Conservation (phyloP, 2,329 filamentous ascomycete species). For the Neopestalotiopsis rosae region DNA sequence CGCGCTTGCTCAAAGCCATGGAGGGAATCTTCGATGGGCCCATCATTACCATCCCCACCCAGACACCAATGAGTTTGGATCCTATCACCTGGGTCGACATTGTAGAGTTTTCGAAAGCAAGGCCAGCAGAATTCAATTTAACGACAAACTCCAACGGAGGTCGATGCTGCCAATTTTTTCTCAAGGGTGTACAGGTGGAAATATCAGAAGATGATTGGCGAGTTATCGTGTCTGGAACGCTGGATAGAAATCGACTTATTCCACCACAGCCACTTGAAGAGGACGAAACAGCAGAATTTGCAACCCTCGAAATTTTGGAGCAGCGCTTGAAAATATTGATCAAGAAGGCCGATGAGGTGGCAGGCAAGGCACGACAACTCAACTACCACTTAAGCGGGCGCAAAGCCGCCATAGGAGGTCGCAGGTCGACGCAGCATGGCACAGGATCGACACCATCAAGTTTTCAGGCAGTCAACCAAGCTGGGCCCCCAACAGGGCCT, state of each 20-base stretch:
- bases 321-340: conserved; percentile 78
- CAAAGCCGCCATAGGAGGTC: conserved; percentile 72
- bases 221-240: conserved; percentile 80
- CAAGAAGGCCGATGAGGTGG: conserved; percentile 78
- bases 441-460: conserved; percentile 38
- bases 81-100: conserved; percentile 82
- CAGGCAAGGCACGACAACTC: conserved; percentile 69
- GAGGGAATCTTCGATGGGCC: conserved; percentile 85
- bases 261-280: conserved; percentile 82
- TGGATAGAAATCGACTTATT: conserved; percentile 75
- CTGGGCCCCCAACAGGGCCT: conserved; percentile 32
- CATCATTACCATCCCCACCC: conserved; percentile 59
- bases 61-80: conserved; percentile 62
- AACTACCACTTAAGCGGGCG: conserved; percentile 81
- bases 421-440: conserved; percentile 51
- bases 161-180: conserved; percentile 79
- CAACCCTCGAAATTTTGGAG: conserved; percentile 83
- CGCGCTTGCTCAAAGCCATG: conserved; percentile 83
- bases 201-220: conserved; percentile 89
- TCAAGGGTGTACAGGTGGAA: conserved; percentile 81
- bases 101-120: conserved; percentile 81
- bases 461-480: conserved; percentile 41
- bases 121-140: conserved; percentile 78
- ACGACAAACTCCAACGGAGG: conserved; percentile 71
- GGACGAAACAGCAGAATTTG: conserved; percentile 85